Percentiles rank a stretch among this genome's conserved stretches.
These are phyloP conservation scores for Annulohypoxylon moriforme DNA, from an alignment of 495 filamentous ascomycete species.

Conservation along the genomic window DNA sequence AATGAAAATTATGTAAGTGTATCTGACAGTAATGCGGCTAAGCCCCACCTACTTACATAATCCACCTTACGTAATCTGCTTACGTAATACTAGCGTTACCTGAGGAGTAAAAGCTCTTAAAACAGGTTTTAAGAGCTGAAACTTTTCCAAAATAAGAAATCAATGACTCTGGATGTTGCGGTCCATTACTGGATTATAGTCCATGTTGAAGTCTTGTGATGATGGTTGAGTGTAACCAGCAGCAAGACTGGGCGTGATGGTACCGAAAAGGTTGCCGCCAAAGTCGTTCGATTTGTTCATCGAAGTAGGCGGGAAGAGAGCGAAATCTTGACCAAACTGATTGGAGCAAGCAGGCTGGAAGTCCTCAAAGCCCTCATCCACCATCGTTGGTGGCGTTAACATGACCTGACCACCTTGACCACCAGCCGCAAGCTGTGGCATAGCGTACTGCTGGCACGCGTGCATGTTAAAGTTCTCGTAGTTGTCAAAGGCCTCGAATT, in stretches of 20 bases:
- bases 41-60: no score
- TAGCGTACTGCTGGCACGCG: conserved; percentile 52
- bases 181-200: conserved; percentile 47
- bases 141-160: no score
- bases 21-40: no score
- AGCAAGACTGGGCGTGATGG: conserved; percentile 52
- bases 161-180: no score
- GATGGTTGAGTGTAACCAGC: conserved; percentile 55
- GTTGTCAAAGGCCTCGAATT: conserved; percentile 16
- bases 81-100: no score
- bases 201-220: conserved; percentile 56
- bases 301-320: conserved; percentile 54
- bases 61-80: no score
- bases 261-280: conserved; percentile 51
- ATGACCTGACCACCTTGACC: conserved; percentile 73
- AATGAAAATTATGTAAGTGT: no score
- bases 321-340: conserved; percentile 58
- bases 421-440: conserved; percentile 68
- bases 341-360: conserved; percentile 47
- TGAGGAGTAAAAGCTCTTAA: no score
- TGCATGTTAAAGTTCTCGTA: conserved; percentile 47
- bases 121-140: no score
- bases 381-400: conserved; percentile 67
- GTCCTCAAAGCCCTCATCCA: conserved; percentile 64
- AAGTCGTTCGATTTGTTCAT: conserved; percentile 43